These are phyloP conservation scores for Tieghemostelium lacteum DNA, from an alignment of 78 protist species.

Conservation along the genomic window DNA sequence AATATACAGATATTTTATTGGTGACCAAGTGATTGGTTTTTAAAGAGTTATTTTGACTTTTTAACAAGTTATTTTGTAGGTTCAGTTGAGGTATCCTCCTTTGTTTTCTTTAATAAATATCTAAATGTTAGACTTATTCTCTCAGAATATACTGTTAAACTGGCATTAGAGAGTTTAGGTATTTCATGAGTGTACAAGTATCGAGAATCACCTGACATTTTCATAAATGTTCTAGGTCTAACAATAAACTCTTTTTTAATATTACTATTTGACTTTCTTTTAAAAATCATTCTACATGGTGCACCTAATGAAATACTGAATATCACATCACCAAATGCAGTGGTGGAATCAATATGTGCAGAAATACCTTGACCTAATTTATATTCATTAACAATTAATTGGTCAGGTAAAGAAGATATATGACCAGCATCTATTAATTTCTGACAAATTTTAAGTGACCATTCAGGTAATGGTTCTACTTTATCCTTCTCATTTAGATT, in stretches of 20 bases:
- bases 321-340: constrained; percentile 9
- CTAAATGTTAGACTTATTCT: constrained; percentile 26
- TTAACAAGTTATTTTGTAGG: too few relatives aligned
- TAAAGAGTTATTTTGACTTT: too few relatives aligned
- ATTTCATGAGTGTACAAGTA: constrained; percentile 26
- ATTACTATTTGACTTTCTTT: neutral
- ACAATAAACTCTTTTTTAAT: neutral
- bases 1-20: too few relatives aligned
- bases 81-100: too few relatives aligned
- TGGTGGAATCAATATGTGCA: constrained; percentile 33
- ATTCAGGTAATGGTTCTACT: constrained; percentile 11
- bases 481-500: neutral
- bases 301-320: constrained; percentile 8
- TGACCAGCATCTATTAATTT: neutral
- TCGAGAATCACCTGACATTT: neutral
- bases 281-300: constrained; percentile 19
- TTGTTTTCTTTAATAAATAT: neutral
- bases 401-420: neutral
- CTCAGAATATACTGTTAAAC: neutral
- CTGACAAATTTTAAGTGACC: neutral
- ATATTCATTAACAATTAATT: constrained; percentile 24
- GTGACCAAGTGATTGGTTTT: too few relatives aligned
- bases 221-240: neutral
- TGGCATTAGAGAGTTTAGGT: neutral
- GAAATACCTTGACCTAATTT: constrained; percentile 17